phyloP scores from a whole-genome alignment of 1,284 basidiomycete species.

The Rhodofomes roseus region DNA sequence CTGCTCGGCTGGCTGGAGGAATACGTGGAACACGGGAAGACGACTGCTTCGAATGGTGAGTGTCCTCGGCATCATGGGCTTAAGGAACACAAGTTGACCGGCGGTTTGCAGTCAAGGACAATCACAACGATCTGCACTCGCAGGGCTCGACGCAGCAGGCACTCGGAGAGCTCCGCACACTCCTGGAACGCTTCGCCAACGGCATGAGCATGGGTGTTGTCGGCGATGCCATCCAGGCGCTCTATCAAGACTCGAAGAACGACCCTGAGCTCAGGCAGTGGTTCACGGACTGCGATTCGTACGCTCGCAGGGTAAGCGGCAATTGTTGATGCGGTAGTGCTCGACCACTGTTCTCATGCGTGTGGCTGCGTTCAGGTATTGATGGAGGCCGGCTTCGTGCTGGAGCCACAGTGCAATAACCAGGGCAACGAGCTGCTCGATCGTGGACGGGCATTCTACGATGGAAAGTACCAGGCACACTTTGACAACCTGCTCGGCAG shows the following conservation, averaged over 20 bases:
- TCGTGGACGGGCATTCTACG: constrained; percentile 74
- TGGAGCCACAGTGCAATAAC: constrained; percentile 71
- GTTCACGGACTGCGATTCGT: constrained; percentile 69
- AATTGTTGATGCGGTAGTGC: background rate
- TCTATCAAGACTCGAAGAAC: constrained; percentile 74
- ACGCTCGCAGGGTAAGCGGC: constrained; percentile 55
- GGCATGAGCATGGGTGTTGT: constrained; percentile 64
- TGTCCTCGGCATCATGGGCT: background rate
- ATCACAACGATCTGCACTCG: constrained; percentile 25
- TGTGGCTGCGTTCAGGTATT: too few relatives aligned
- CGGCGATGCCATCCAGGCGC: constrained; percentile 66
- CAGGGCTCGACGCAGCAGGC: constrained; percentile 60
- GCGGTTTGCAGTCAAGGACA: constrained; percentile 30
- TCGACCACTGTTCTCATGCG: too few relatives aligned
- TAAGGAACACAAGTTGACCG: background rate
- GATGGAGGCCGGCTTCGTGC: constrained; percentile 85
- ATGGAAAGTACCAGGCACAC: constrained; percentile 82
- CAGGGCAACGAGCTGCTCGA: constrained; percentile 65
- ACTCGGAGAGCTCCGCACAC: constrained; percentile 64
- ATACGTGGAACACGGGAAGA: constrained; percentile 69
- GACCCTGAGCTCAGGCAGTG: constrained; percentile 79
- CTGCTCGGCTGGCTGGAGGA: constrained; percentile 69
- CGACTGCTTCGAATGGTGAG: constrained; percentile 37
- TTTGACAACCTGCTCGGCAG: constrained; percentile 80
- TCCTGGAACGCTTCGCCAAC: constrained; percentile 93